A percentile compares a stretch with the other conserved stretches of the same genome.
These are phyloP conservation scores for Eremothecium cymbalariae DNA, from an alignment of 1,139 yeast species.

Conservation along the genomic window DNA sequence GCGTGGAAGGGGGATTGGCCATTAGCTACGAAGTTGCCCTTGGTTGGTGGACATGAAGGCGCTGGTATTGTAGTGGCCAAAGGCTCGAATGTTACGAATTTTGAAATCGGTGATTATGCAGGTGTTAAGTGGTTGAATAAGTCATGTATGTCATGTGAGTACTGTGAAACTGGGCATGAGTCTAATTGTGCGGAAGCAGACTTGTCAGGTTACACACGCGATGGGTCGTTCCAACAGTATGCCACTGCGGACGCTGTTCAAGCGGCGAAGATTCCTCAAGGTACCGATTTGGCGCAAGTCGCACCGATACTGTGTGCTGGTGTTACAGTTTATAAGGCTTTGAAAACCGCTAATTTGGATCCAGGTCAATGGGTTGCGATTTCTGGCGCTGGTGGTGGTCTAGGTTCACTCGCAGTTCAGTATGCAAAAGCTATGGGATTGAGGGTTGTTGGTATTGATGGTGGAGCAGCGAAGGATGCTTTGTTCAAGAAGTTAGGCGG, in stretches of 20 bases:
- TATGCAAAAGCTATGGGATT: slow-evolving; percentile 60
- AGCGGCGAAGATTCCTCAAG: slow-evolving; percentile 52
- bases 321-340: slow-evolving; percentile 60
- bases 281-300: slow-evolving; percentile 49
- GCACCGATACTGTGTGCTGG: slow-evolving; percentile 65
- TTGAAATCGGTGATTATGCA: slow-evolving; percentile 55
- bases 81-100: slow-evolving; percentile 50
- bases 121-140: slow-evolving; percentile 64
- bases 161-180: slow-evolving; percentile 47
- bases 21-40: slow-evolving; percentile 48
- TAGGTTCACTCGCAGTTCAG: slow-evolving; percentile 57
- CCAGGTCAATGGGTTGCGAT: slow-evolving; percentile 60
- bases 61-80: slow-evolving; percentile 56
- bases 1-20: slow-evolving; percentile 74
- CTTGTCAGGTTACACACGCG: slow-evolving; percentile 60
- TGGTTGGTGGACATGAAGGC: slow-evolving; percentile 68
- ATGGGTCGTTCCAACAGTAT: slow-evolving; percentile 61
- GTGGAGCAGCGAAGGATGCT: slow-evolving; percentile 51
- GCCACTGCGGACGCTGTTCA: slow-evolving; percentile 62
- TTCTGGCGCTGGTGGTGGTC: slow-evolving; percentile 64
- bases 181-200: slow-evolving; percentile 54
- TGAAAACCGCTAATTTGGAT: slow-evolving; percentile 47
- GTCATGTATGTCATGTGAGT: slow-evolving; percentile 54
- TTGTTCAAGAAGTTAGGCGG: slow-evolving; percentile 48
- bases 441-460: slow-evolving; percentile 55